Evolutionary conservation across 768 basidiomycete species (phyloP), one percentile per base, ranked within the genome.

Genomic region (Lentinus brumalis): DNA sequence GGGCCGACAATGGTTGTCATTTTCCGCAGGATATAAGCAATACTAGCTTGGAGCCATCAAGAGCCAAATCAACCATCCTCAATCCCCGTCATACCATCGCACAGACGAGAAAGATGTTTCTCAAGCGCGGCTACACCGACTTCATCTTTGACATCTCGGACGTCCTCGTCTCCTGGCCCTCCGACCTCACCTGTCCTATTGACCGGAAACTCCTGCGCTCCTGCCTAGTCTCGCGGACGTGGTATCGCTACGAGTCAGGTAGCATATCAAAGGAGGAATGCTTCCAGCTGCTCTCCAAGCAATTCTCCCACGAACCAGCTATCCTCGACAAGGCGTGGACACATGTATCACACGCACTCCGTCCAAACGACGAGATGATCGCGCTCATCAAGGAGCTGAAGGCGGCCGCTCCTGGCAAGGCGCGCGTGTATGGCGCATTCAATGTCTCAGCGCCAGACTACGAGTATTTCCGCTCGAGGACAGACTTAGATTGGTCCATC

Each of bases 171-270:
- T 75, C 73, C 51, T 85, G 83, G 82, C 80, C 79, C 10, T 60
- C 78, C 1, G 61, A 75, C 7, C 79, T 80, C 3, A 77, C 72
- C 54, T 79, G 79, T 8, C 68, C 69, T 49, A 76, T 83, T 54
- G 74, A 80, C 11, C 67, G 79, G 9, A 74, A 69, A 55, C 73
- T 67, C 0, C 74, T 84, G 29, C 74, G 72, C 11, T 63, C 67
- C 30, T 82, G 82, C 44, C 72, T 83, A 21, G 69, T 74, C 45
- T 78, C 77, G 6, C 70, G 76, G 15, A 81, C 76, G 5, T 85
- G 83, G 83, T 80, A 76, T 57, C 79, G 81, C 47, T 84, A 84
- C 61, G 83, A 85, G 67, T 69, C 77, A 16, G 82, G 82, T 0
- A 76, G 69, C 14, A 68, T 83, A 3, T 66, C 74, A 1, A 76